Conservation (phyloP, 2,329 filamentous ascomycete genomes). For the Paramyrothecium roridum region DNA sequence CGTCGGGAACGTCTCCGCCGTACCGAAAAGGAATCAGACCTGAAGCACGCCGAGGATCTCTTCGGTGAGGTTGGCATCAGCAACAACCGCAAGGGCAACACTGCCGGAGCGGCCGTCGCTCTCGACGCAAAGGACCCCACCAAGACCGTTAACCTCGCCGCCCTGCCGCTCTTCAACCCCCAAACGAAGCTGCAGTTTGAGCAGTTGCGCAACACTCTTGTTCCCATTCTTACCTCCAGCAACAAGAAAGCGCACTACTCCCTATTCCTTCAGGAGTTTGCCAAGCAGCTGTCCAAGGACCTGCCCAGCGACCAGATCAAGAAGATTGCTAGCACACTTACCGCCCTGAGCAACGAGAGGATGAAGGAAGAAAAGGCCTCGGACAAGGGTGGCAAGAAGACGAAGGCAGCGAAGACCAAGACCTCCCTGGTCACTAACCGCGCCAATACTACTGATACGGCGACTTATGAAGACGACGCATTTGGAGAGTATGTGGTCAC, state of each 20-base stretch:
- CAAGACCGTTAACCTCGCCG: slow-evolving; percentile 75
- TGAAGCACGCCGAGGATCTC: slow-evolving; percentile 86
- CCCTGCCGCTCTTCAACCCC: slow-evolving; percentile 84
- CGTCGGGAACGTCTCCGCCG: slow-evolving; percentile 71
- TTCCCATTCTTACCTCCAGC: slow-evolving; percentile 71
- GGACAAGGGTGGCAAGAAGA: slow-evolving; percentile 95
- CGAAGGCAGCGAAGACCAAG: slow-evolving; percentile 95
- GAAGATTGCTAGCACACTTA: slow-evolving; percentile 85
- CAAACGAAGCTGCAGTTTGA: slow-evolving; percentile 83
- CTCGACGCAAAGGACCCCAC: slow-evolving; percentile 70
- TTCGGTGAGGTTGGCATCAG: slow-evolving; percentile 73
- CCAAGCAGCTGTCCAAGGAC: slow-evolving; percentile 82
- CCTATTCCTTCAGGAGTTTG: slow-evolving; percentile 87
- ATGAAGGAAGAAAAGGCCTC: slow-evolving; percentile 96
- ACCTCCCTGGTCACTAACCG: slow-evolving; percentile 69
- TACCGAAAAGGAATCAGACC: slow-evolving; percentile 83
- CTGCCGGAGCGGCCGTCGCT: slow-evolving; percentile 62
- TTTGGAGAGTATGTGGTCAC: slow-evolving; percentile 73
- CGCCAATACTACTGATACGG: slow-evolving; percentile 64
- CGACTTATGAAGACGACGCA: slow-evolving; percentile 72
- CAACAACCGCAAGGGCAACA: slow-evolving; percentile 64
- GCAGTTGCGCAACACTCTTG: slow-evolving; percentile 72
- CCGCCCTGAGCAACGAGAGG: slow-evolving; percentile 94
- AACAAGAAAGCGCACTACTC: slow-evolving; percentile 87
- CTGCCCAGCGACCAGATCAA: slow-evolving; percentile 92